A percentile compares a stretch with the other conserved stretches of the same genome.
These are phyloP conservation scores for Gypsophila paniculata DNA, from an alignment of 179 eudicot genomes.

Conservation along the genomic window DNA sequence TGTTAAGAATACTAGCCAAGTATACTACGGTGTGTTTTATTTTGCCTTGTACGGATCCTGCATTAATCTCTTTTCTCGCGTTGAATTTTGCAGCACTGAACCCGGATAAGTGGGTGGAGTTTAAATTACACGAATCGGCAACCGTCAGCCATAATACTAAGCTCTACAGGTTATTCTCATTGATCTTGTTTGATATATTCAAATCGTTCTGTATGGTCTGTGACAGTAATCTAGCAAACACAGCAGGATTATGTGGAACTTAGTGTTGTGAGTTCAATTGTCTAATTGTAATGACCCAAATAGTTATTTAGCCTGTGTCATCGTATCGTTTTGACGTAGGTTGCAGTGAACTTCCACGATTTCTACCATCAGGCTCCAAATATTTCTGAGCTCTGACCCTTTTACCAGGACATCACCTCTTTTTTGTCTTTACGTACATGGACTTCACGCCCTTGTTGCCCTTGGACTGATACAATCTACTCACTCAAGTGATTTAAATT, in stretches of 20 bases:
- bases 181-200: background rate
- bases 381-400: background rate
- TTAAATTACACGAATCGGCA: conserved; percentile 79
- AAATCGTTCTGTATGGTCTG: background rate
- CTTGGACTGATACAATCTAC: too few relatives aligned
- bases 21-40: background rate
- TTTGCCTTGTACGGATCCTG: background rate
- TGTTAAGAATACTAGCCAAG: background rate
- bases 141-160: conserved; percentile 89
- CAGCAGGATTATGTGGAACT: background rate
- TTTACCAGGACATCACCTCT: too few relatives aligned
- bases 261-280: background rate
- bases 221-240: background rate
- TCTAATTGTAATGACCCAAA: background rate
- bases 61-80: conserved; percentile 6
- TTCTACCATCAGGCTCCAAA: background rate
- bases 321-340: background rate
- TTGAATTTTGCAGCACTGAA: conserved; percentile 56
- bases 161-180: conserved; percentile 66
- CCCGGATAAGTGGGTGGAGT: conserved; percentile 85
- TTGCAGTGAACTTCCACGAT: background rate
- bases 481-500: too few relatives aligned
- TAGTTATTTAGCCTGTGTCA: background rate
- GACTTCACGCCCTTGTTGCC: too few relatives aligned
- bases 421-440: too few relatives aligned